phyloP scores from a whole-genome alignment of 306 rosid species.

The Hippophae tibetana region DNA sequence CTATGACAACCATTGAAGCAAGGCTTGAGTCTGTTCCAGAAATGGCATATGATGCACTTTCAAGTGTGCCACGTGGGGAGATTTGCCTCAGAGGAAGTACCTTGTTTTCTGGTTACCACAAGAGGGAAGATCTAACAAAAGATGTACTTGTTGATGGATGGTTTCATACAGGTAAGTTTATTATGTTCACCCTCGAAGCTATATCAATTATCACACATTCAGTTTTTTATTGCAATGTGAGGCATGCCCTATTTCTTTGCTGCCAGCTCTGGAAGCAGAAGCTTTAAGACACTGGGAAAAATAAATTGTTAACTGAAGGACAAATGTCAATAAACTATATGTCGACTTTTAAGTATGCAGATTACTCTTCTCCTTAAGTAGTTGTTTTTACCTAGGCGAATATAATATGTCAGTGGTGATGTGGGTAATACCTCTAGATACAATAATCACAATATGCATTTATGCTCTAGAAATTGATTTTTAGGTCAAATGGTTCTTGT shows the following conservation, averaged over 20 bases:
- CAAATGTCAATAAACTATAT: neutral
- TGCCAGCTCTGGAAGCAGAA: neutral
- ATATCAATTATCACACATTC: neutral
- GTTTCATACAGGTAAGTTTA: constrained; percentile 84
- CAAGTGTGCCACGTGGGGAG: constrained; percentile 65
- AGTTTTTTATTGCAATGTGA: neutral
- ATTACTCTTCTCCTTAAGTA: neutral
- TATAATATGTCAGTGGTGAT: too few relatives aligned
- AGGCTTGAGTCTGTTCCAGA: constrained; percentile 77
- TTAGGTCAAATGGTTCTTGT: too few relatives aligned
- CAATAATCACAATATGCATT: too few relatives aligned
- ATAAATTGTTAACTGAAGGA: neutral
- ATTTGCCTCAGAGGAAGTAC: constrained; percentile 70
- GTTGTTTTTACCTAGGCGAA: neutral
- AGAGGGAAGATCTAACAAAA: constrained; percentile 69
- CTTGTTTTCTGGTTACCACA: constrained; percentile 75
- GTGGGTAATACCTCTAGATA: too few relatives aligned
- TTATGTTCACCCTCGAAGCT: neutral
- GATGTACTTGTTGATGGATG: constrained; percentile 79
- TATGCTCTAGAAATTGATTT: too few relatives aligned
- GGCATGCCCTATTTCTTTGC: neutral
- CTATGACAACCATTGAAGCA: constrained; percentile 71
- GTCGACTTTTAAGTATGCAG: neutral
- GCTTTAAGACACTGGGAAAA: neutral
- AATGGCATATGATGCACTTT: constrained; percentile 70